Percentiles rank a stretch among this genome's conserved stretches.
Conservation (phyloP, 177 flowering plant genomes). For the Vitis hybrid region DNA sequence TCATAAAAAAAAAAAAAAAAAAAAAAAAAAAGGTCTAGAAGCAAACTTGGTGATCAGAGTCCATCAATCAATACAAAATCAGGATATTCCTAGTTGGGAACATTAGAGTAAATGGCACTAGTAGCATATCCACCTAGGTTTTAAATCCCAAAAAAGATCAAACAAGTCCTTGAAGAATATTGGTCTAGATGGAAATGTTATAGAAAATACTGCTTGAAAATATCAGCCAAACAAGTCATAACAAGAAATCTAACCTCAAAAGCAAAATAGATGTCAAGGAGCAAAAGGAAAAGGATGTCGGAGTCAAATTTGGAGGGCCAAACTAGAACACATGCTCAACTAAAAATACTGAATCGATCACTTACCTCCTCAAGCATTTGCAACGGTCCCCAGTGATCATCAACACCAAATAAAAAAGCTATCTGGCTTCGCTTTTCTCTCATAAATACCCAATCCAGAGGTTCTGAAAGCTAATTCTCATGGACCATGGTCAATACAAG, state of each 20-base stretch:
- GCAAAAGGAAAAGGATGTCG: not conserved
- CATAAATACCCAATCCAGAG: conserved; percentile 78
- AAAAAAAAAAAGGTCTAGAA: too few species aligned
- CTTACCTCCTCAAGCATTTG: conserved; percentile 79
- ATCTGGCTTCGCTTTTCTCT: conserved; percentile 48
- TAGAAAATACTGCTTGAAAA: not conserved
- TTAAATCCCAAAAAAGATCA: too few species aligned
- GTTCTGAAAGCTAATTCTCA: conserved; percentile 50
- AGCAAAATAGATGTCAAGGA: not conserved
- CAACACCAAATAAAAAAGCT: conserved; percentile 70
- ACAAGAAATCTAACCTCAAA: not conserved
- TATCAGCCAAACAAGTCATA: not conserved
- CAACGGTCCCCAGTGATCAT: conserved; percentile 99
- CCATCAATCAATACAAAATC: not conserved
- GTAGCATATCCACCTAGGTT: too few species aligned
- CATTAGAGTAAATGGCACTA: too few species aligned
- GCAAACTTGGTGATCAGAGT: not conserved
- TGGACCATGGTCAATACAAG: conserved; percentile 10
- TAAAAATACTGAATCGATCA: not conserved
- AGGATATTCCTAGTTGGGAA: too few species aligned
- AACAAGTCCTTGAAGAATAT: not conserved
- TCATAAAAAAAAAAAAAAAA: too few species aligned
- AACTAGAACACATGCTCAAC: not conserved
- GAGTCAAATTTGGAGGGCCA: not conserved
- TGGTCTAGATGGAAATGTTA: not conserved